Conservation (phyloP, 768 basidiomycete genomes). For the Pulveroboletus frians region DNA sequence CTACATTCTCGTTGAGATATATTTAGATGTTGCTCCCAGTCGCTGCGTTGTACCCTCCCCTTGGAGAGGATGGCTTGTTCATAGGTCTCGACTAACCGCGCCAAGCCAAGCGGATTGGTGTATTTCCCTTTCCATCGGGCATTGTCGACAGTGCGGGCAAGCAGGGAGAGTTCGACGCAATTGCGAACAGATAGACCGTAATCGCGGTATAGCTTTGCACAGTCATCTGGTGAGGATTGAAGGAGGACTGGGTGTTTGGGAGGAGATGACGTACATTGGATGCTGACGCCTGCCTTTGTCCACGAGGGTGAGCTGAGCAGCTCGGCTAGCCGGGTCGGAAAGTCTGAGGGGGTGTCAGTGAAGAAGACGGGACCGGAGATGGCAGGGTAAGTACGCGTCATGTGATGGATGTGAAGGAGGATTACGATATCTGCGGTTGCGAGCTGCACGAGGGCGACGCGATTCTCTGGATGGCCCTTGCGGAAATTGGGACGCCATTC, state of each 20-base stretch:
- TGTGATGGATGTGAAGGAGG: conserved; percentile 61
- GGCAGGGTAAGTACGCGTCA: conserved; percentile 37
- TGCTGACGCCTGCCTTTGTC: conserved; percentile 68
- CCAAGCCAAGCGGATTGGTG: conserved; percentile 52
- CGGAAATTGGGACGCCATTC: conserved; percentile 69
- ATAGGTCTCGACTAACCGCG: conserved; percentile 61
- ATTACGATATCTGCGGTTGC: conserved; percentile 51
- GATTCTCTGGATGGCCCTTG: conserved; percentile 55
- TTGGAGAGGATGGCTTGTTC: conserved; percentile 49
- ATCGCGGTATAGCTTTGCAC: conserved; percentile 54
- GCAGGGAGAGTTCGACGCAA: conserved; percentile 64
- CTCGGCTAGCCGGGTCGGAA: conserved; percentile 46
- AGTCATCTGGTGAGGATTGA: conserved; percentile 48
- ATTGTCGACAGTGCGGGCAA: conserved; percentile 69
- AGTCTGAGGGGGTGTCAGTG: conserved; percentile 35
- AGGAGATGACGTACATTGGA: conserved; percentile 47
- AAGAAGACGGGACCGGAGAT: not conserved
- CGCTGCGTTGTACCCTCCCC: conserved; percentile 55
- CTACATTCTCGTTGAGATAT: conserved; percentile 54
- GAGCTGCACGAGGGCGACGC: conserved; percentile 70
- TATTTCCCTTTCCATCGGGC: conserved; percentile 70
- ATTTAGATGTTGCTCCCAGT: conserved; percentile 59
- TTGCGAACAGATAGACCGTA: conserved; percentile 39
- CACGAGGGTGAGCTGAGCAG: conserved; percentile 51
- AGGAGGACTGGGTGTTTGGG: not conserved